phyloP scores from a whole-genome alignment of 345 rosid species.

The Balakata baccata region DNA sequence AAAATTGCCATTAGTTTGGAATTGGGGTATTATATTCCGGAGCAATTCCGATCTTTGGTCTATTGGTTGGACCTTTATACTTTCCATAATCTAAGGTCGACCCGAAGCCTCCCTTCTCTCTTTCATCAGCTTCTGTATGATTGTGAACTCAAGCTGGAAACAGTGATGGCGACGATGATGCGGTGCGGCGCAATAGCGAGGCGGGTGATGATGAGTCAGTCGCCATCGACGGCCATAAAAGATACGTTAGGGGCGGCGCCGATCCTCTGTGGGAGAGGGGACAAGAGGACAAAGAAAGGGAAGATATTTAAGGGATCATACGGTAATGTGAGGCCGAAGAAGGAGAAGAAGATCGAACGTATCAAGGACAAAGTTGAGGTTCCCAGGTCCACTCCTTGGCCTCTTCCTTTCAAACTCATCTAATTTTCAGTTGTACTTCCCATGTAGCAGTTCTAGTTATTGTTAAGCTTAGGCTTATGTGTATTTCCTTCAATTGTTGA shows the following conservation, averaged over 20 bases:
- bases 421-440: conserved; percentile 18
- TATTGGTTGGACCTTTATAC: background rate
- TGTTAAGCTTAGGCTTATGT: background rate
- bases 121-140: background rate
- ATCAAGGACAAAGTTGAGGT: conserved; percentile 85
- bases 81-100: background rate
- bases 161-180: conserved; percentile 30
- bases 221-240: conserved; percentile 18
- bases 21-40: no score
- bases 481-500: background rate
- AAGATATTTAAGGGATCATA: conserved; percentile 86
- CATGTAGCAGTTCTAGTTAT: background rate
- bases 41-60: background rate
- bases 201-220: conserved; percentile 44
- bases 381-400: conserved; percentile 99
- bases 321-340: conserved; percentile 83
- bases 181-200: conserved; percentile 63
- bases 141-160: background rate
- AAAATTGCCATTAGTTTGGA: no score
- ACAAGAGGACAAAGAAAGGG: conserved; percentile 88
- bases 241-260: conserved; percentile 23
- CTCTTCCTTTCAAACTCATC: conserved; percentile 96
- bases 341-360: conserved; percentile 85
- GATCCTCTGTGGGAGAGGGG: conserved; percentile 80
- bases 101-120: background rate